A percentile compares a stretch with the other conserved stretches of the same genome.
phyloP scores from a whole-genome alignment of 2,329 filamentous ascomycete species.

The Colletotrichum camelliae region DNA sequence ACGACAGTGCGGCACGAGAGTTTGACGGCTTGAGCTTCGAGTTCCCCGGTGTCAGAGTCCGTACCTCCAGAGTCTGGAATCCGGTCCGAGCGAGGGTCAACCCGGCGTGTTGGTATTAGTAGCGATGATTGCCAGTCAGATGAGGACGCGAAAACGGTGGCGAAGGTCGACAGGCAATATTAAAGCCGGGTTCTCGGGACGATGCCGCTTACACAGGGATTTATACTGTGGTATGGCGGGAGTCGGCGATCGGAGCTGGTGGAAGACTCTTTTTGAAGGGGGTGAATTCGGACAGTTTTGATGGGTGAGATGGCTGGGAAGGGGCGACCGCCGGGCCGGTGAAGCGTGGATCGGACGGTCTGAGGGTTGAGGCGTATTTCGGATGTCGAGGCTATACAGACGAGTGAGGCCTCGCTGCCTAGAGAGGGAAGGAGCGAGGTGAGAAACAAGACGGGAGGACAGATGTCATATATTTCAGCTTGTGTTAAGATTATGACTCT shows the following conservation, averaged over 20 bases:
- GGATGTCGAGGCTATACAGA: background rate
- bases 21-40: background rate
- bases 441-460: background rate
- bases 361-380: background rate
- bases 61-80: background rate
- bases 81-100: constrained; percentile 17
- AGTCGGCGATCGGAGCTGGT: background rate
- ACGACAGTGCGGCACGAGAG: background rate
- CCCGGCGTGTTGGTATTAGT: background rate
- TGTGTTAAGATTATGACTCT: background rate
- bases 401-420: background rate
- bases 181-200: background rate
- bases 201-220: background rate
- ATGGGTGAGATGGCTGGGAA: background rate
- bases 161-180: background rate
- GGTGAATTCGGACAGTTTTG: background rate
- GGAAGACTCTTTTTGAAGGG: background rate
- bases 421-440: background rate
- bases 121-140: background rate
- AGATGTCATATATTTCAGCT: background rate
- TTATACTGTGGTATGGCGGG: background rate
- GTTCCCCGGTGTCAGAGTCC: constrained; percentile 16
- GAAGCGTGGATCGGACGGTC: constrained; percentile 4
- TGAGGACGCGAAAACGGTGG: background rate
- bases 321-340: background rate